Base-by-base conservation (phyloP, 2,329 filamentous ascomycete genomes). In the Torrubiella hemipterigena region DNA sequence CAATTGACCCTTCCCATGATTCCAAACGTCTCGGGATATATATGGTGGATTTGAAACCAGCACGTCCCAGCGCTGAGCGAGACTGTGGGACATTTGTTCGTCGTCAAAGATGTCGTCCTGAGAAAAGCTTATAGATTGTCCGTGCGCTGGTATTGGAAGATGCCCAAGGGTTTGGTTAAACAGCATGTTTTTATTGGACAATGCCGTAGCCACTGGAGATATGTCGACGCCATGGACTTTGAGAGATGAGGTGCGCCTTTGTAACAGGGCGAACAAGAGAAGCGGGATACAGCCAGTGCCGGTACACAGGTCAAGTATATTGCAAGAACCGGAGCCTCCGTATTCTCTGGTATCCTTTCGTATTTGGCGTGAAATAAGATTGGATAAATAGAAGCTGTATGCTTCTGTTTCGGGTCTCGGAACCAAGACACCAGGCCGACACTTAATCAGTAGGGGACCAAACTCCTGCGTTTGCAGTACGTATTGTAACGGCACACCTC, bases 31-130 rank as follows among this genome's bases (percentile, higher is more conserved):
- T 0, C 63, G 58, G 3, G 86, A 93, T 30, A 96, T 78, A 51
- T 96, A 96, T 1, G 91, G 91, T 12, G 91, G 91, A 47, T 98
- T 98, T 2, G 81, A 81, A 21, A 91, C 70, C 2, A 98, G 55
- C 4, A 96, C 57, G 38, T 93, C 77, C 46, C 51, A 67, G 4
- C 22, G 41, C 12, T 28, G 31, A 7, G 27, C 25, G 1, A 47
- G 27, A 3, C 58, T 36, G 3, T 34, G 19, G 4, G 38, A 26
- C 31, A 63, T 51, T 37, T 55, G 56, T 20, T 42, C 46, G 12
- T 64, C 53, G 6, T 49, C 46, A 38, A 74, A 73, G 11, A 76
- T 51, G 36, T 75, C 57, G 2, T 60, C 66, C 13, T 54, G 48
- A 12, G 51, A 43, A 38, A 80, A 74, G 1, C 40, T 36, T 4